Percentiles rank a stretch among this genome's conserved stretches.
phyloP scores from a whole-genome alignment of 1,284 basidiomycete genomes.

The Marasmius fiardii region DNA sequence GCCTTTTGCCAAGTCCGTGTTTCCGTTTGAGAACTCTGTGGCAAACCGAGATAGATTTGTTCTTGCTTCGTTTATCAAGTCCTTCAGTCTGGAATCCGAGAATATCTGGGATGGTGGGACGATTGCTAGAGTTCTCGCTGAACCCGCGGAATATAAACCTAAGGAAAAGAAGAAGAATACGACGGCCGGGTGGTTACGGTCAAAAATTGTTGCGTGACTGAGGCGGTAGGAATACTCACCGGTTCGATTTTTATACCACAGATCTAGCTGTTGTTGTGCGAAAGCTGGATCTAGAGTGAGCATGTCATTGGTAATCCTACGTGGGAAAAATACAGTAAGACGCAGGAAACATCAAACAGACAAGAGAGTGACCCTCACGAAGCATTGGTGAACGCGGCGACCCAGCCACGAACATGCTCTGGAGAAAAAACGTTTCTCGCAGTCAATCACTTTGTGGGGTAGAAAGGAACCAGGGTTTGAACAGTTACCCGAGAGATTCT shows the following conservation, averaged over 20 bases:
- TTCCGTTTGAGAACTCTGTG: background rate
- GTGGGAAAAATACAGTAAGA: background rate
- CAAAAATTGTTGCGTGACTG: too few species aligned
- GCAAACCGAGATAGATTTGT: background rate
- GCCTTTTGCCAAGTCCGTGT: background rate
- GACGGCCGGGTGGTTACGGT: background rate
- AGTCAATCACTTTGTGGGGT: too few species aligned
- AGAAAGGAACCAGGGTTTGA: background rate
- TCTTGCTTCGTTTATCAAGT: background rate
- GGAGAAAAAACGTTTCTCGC: too few species aligned
- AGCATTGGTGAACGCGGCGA: slow-evolving; percentile 6
- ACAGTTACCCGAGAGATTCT: slow-evolving; percentile 24
- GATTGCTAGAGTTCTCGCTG: background rate
- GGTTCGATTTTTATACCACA: slow-evolving; percentile 8
- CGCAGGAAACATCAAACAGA: background rate
- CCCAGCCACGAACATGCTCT: slow-evolving; percentile 10
- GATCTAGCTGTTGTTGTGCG: background rate
- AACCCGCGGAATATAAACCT: background rate
- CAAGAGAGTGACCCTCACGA: background rate
- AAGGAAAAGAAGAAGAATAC: background rate
- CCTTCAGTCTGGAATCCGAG: background rate
- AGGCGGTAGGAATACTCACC: slow-evolving; percentile 2
- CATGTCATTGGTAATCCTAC: slow-evolving; percentile 6
- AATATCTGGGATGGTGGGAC: background rate
- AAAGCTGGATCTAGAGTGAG: background rate